Evolutionary conservation across 2,329 filamentous ascomycete genomes (phyloP), one percentile per base, ranked within the genome.

Genomic region (Calycina marina): DNA sequence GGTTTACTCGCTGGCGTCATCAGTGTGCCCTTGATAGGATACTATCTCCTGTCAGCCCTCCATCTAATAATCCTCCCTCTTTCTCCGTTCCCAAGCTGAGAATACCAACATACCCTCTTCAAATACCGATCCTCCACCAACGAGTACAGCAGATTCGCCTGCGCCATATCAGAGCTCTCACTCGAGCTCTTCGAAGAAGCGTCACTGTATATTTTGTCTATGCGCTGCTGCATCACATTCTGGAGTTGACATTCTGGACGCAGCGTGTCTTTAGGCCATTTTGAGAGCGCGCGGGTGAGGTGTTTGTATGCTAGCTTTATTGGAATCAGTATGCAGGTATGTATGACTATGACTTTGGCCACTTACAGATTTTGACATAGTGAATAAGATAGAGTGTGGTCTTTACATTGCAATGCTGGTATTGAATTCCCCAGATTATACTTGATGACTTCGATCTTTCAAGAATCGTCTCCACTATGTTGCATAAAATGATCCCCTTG

Each of bases 221-320:
- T 51, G 16, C 63, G 59, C 35, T 58, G 56, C 14, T 52, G 51
- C 30, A 78, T 55, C 18, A 69, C 60, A 41, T 70, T 62, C 46
- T 69, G 69, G 42, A 79, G 63, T 51, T 77, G 71, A 49, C 67
- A 61, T 36, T 73, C 64, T 5, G 73, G 73, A 0, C 75, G 70
- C 27, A 79, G 61, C 36, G 60, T 58, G 47, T 78, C 73, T 45
- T 67, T 66, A 28, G 75, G 75, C 74, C 74, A 80, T 40, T 62
- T 61, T 36, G 63, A 57, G 34, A 72, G 57, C 16, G 62, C 61
- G 33, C 61, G 60, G 27, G 63, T 56, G 54, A 67, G 59, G 42
- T 63, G 62, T 43, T 56, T 57, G 39, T 58, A 57, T 22, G 56
- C 57, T 46, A 56, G 51, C 64, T 68, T 20, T 29, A 11, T 32